Conservation (phyloP, 345 rosid species). For the Populus deltoides region DNA sequence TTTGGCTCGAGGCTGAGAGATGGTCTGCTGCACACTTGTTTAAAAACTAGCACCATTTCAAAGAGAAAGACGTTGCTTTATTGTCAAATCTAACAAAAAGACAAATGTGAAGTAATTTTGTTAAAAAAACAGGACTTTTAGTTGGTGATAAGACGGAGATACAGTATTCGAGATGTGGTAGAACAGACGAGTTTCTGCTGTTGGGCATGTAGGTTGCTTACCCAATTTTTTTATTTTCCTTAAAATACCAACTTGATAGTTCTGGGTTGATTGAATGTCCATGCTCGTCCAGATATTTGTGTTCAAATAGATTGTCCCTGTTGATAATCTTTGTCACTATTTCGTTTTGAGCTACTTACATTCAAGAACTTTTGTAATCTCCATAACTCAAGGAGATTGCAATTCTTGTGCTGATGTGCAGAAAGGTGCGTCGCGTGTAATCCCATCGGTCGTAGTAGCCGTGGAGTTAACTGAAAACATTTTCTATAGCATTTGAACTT, state of each 20-base stretch:
- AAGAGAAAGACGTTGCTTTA: not conserved
- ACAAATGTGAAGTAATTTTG: not conserved
- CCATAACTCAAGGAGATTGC: not conserved
- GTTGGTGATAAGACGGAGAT: constrained; percentile 72
- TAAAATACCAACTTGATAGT: not conserved
- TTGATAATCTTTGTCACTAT: not conserved
- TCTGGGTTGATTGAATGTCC: not conserved
- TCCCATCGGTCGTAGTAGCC: not conserved
- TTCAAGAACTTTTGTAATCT: not conserved
- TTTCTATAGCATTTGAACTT: not conserved
- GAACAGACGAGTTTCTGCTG: constrained; percentile 94
- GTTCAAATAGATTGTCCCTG: not conserved
- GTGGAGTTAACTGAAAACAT: not conserved
- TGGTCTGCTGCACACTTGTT: not conserved
- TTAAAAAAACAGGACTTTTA: constrained; percentile 68
- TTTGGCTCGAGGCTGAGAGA: not conserved
- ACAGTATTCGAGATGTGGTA: constrained; percentile 86
- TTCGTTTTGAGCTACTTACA: not conserved
- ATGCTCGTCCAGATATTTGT: not conserved
- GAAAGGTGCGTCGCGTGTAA: too few species aligned
- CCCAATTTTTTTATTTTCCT: not conserved
- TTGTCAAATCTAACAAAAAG: constrained; percentile 4
- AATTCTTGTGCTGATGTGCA: not conserved
- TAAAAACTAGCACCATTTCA: not conserved
- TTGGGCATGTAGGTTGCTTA: constrained; percentile 66